Base-by-base conservation (phyloP, 2,329 filamentous ascomycete genomes). In the Thielaviopsis euricoi region DNA sequence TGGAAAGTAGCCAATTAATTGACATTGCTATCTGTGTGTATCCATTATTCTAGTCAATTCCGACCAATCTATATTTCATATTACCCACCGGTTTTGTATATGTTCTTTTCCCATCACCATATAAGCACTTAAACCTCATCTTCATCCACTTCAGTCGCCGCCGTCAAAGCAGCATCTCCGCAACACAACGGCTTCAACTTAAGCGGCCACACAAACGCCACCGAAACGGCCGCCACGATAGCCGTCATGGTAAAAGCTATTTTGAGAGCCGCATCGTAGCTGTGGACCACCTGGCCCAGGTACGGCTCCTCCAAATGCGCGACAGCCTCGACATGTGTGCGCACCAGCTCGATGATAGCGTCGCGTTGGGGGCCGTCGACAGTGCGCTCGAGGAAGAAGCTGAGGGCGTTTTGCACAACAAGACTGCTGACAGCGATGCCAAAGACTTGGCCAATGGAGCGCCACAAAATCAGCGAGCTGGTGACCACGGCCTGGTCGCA, bases 371-470 rank as follows among this genome's bases (percentile, higher is more conserved):
- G 71, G 0, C 81, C 83, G 0, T 73, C 74, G 9, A 90, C 82
- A 37, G 77, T 74, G 12, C 66, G 62, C 4, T 78, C 69, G 5
- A 91, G 73, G 62, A 82, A 83, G 19, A 74, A 70, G 9, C 78
- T 69, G 55, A 91, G 71, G 0, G 79, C 76, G 64, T 89, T 89
- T 70, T 91, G 86, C 61, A 90, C 72, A 7, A 89, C 79, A 59
- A 89, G 75, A 66, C 83, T 86, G 63, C 81, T 86, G 56, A 77
- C 72, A 0, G 86, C 81, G 51, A 90, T 79, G n/a, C 86, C 87
- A 65, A 89, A 75, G 0, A 90, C 85, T 58, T 77, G 78, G 6
- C 86, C 87, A 5, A 90, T 69, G 59, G 79, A 81, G 57, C 86
- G 77, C 80, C 84, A 89, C 19, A 90, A 71, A 19, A 85, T 77